phyloP scores from a whole-genome alignment of 2,329 filamentous ascomycete species.

The Leptosphaerulina australis region DNA sequence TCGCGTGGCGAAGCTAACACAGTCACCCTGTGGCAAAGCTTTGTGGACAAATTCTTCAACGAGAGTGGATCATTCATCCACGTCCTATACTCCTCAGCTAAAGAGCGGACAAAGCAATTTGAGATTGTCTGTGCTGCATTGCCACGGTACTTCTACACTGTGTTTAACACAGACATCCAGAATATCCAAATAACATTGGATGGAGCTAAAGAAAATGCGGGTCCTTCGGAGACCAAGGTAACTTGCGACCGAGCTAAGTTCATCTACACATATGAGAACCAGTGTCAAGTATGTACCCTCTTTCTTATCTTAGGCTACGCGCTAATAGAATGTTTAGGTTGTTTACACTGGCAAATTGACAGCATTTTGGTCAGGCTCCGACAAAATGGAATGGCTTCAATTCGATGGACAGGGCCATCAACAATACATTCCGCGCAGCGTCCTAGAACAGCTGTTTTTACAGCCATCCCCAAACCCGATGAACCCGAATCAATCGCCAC shows the following conservation, averaged over 20 bases:
- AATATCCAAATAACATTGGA: slow-evolving; percentile 87
- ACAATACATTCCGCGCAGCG: slow-evolving; percentile 78
- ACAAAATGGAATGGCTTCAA: slow-evolving; percentile 84
- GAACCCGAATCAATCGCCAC: slow-evolving; percentile 63
- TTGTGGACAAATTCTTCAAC: slow-evolving; percentile 83
- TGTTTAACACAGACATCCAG: slow-evolving; percentile 82
- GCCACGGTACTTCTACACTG: slow-evolving; percentile 85
- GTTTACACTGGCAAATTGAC: slow-evolving; percentile 78
- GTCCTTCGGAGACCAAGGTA: slow-evolving; percentile 72
- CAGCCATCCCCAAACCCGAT: slow-evolving; percentile 54
- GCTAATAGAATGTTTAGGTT: slow-evolving; percentile 59
- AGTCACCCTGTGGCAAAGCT: slow-evolving; percentile 76
- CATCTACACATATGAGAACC: slow-evolving; percentile 86
- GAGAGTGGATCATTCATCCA: slow-evolving; percentile 77
- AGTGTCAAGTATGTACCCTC: slow-evolving; percentile 70
- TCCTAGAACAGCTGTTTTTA: slow-evolving; percentile 55
- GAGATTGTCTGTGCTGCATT: slow-evolving; percentile 84
- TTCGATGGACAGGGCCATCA: slow-evolving; percentile 78
- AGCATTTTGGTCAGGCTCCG: slow-evolving; percentile 76
- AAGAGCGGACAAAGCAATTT: slow-evolving; percentile 75
- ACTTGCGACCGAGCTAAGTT: slow-evolving; percentile 79
- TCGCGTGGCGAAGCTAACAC: slow-evolving; percentile 60
- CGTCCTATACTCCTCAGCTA: slow-evolving; percentile 61
- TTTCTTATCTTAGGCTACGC: background rate
- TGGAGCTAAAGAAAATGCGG: slow-evolving; percentile 62